Evolutionary conservation across 306 rosid genomes (phyloP), one percentile per base, ranked within the genome.

Genomic region (Vicia sativa): DNA sequence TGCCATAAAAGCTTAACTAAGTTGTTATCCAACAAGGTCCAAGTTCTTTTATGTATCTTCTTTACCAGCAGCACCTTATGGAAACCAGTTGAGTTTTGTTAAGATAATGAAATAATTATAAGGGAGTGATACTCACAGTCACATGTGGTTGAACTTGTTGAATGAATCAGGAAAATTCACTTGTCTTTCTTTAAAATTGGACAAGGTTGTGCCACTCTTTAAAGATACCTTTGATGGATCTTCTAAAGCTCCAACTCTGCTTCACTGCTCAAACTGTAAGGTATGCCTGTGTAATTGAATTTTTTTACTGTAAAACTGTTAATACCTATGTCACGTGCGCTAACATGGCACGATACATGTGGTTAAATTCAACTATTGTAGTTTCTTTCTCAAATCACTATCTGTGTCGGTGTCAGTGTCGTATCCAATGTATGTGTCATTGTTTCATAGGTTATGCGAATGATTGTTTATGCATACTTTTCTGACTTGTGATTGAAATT

Each of bases 211-310:
- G 34, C 70, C 83, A 6, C 73, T 62, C 37, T 56, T 60, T 28
- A 74, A 78, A 65, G 80, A 72, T 12, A 26, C 39, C 9, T 14
- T 57, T 41, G 19, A 59, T 60, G 70, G 42, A 14, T 61, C 83
- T 55, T 39, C 49, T 49, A 74, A 78, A 70, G 62, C 41, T 39
- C 28, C 62, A 41, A 71, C 29, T 62, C 2, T 75, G 74, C 74
- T 71, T 63, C 78, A 79, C 16, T 67, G 71, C 68, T 37, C 82
- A 74, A 87, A 86, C 64, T 79, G 86, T 86, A 91, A 88, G 95
- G 97, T 93, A 87, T 67, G 95, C 73, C 41, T 25, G 45, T 29
- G 48, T 46, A 11, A 42, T 37, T 54, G 58, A 29, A 25, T 41
- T 0, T 13, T 42, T 64, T 52, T 52, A 18, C 58, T 13, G 10